Evolutionary conservation across 2,329 filamentous ascomycete species (phyloP).

Genomic region (Alternaria longipes): DNA sequence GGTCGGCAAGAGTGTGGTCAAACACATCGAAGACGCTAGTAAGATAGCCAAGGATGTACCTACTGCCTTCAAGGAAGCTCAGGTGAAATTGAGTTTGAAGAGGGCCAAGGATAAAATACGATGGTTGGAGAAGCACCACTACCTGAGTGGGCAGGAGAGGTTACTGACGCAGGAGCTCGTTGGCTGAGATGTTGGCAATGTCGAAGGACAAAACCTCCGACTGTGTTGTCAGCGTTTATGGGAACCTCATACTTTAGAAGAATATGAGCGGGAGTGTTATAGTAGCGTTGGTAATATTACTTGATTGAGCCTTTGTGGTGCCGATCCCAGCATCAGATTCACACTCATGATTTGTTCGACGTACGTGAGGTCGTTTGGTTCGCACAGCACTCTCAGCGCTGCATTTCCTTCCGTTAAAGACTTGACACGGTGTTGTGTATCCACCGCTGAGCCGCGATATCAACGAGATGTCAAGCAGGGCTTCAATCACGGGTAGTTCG

Average conservation of each 20-base stretch:
- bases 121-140: constrained; percentile 12
- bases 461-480: neutral
- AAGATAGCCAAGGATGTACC: constrained; percentile 10
- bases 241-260: neutral
- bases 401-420: neutral
- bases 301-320: neutral
- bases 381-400: neutral
- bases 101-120: constrained; percentile 7
- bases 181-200: neutral
- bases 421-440: neutral
- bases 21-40: neutral
- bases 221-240: neutral
- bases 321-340: neutral
- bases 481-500: neutral
- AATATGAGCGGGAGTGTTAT: neutral
- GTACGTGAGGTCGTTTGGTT: neutral
- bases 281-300: neutral
- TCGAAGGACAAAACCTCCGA: neutral
- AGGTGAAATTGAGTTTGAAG: constrained; percentile 3
- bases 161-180: neutral
- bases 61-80: neutral
- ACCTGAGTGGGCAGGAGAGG: constrained; percentile 1
- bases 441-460: neutral
- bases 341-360: neutral
- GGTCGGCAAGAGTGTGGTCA: constrained; percentile 6